Evolutionary conservation across 768 basidiomycete genomes (phyloP), one percentile per base, ranked within the genome.

Genomic region (Mycena sanguinolenta): DNA sequence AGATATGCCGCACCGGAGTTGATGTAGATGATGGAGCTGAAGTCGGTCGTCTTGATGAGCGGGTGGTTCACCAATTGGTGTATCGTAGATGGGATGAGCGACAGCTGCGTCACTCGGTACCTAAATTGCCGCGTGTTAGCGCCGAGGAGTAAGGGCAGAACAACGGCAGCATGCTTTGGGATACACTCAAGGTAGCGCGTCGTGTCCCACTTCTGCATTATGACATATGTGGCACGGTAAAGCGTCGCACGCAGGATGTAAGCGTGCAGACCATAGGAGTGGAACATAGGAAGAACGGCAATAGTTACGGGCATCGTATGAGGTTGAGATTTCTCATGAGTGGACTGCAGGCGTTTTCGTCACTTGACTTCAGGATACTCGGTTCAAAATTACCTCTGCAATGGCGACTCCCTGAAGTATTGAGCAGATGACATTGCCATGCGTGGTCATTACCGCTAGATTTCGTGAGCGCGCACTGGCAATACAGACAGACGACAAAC

Each of bases 391-490:
- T 12, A 13, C n/a, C 39, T 39, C 10, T 14, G 17, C 13, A 12
- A 53, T 13, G 0, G 85, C 77, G 0, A 80, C 68, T 0, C 72
- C 44, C 76, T 92, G 87, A 1, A 60, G 54, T 0, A 89, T 16
- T 0, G 87, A 84, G 64, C 78, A 82, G 28, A 86, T 78, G 21
- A 92, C 53, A 76, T 92, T 93, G 57, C 88, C 88, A 73, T 93
- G 92, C 0, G 92, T 88, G 30, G 92, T 87, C 91, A 90, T 91
- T n/a, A 93, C 89, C 9, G 87, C 92, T 93, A 17, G 49, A 34
- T 58, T 7, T 50, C n/a, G 34, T 53, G n/a, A 65, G n/a, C 13
- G 7, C 25, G 3, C n/a, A n/a, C n/a, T n/a, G n/a, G 5, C 9
- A 42, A 54, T 25, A 28, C 0, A 9, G 2, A n/a, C 9, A 13